phyloP scores from a whole-genome alignment of 306 rosid genomes.

The Fragaria vesca region DNA sequence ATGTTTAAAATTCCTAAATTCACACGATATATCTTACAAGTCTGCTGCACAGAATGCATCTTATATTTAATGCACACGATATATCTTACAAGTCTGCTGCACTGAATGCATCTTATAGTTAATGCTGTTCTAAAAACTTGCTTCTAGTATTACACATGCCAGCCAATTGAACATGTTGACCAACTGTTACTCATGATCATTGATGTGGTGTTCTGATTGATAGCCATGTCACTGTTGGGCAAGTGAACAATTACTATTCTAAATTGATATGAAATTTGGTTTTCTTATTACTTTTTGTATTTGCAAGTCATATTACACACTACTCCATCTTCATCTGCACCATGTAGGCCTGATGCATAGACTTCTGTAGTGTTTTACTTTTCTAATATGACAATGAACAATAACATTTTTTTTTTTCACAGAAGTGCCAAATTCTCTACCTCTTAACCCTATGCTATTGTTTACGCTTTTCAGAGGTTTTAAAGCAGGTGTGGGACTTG shows the following conservation, averaged over 20 bases:
- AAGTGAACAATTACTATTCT: background rate
- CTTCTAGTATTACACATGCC: background rate
- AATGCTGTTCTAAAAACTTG: background rate
- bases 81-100: background rate
- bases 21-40: background rate
- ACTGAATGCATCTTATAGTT: background rate
- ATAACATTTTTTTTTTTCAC: slow-evolving; percentile 8
- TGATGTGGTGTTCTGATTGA: slow-evolving; percentile 3
- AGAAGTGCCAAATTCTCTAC: slow-evolving; percentile 26
- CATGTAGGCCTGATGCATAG: background rate
- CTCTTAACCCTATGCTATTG: slow-evolving; percentile 35
- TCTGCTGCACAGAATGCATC: background rate
- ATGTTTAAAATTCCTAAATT: no score
- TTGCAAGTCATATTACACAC: background rate
- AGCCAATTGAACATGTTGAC: background rate
- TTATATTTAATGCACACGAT: background rate
- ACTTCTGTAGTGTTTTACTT: background rate
- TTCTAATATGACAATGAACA: slow-evolving; percentile 8
- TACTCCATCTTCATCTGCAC: background rate
- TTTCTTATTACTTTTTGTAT: background rate
- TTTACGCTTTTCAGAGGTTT: slow-evolving; percentile 77
- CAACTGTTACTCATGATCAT: background rate
- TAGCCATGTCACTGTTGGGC: background rate
- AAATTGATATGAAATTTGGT: background rate
- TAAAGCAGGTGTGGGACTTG: slow-evolving; percentile 99